These are phyloP conservation scores for Candida berthetii DNA, from an alignment of 805 yeast genomes.

Conservation along the genomic window DNA sequence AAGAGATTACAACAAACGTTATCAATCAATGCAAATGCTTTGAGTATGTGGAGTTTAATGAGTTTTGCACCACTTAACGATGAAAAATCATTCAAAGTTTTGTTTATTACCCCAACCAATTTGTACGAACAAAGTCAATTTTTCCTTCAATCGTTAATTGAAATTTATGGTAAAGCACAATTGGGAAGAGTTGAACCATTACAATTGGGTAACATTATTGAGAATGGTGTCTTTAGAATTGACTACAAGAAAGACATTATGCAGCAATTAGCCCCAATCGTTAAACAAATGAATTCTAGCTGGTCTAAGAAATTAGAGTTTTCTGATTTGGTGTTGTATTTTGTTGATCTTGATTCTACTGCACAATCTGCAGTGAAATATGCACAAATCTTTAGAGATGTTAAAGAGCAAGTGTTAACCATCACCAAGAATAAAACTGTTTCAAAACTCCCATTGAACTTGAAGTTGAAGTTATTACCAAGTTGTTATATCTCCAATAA, in stretches of 20 bases:
- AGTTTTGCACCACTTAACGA: slow-evolving; percentile 48
- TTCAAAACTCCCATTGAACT: slow-evolving; percentile 1
- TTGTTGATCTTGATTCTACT: slow-evolving; percentile 12
- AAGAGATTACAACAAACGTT: slow-evolving; percentile 31
- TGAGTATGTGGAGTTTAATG: slow-evolving; percentile 50
- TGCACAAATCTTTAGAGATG: slow-evolving; percentile 39
- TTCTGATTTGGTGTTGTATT: slow-evolving; percentile 11
- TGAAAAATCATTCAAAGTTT: slow-evolving; percentile 43
- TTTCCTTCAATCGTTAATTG: slow-evolving; percentile 35
- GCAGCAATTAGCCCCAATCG: background rate
- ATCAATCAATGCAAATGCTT: slow-evolving; percentile 41
- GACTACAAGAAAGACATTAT: background rate
- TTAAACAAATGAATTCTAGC: background rate
- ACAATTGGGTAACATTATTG: slow-evolving; percentile 16
- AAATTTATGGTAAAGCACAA: slow-evolving; percentile 40
- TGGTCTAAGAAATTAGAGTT: slow-evolving; percentile 2
- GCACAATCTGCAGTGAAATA: slow-evolving; percentile 41
- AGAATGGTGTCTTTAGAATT: slow-evolving; percentile 7
- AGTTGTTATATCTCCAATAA: slow-evolving; percentile 30
- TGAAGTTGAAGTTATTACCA: slow-evolving; percentile 33
- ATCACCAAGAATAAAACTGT: slow-evolving; percentile 5
- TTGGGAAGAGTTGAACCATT: slow-evolving; percentile 36
- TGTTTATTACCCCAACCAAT: slow-evolving; percentile 33
- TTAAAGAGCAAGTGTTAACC: slow-evolving; percentile 28
- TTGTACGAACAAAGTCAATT: slow-evolving; percentile 21